Percentiles rank a stretch among this genome's conserved stretches.
phyloP scores from a whole-genome alignment of 1,284 basidiomycete genomes.

The Cerrena zonata region DNA sequence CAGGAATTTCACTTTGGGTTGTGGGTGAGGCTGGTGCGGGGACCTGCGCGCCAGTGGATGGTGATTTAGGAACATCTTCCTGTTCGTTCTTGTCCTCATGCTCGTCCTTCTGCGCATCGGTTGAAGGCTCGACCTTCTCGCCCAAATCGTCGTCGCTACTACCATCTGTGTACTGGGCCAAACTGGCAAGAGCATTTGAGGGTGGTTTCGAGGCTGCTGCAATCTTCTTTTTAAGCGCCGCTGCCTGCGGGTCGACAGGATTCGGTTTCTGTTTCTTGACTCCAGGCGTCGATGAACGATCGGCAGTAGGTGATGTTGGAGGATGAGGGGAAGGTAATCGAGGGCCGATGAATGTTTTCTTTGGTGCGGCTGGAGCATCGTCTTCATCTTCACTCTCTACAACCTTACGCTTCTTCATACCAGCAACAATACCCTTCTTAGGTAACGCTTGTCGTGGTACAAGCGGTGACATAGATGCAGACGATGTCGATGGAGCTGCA shows the following conservation, averaged over 20 bases:
- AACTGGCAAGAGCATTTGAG: slow-evolving; percentile 40
- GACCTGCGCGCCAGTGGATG: slow-evolving; percentile 20
- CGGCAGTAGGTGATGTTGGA: slow-evolving; percentile 7
- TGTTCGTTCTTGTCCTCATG: background rate
- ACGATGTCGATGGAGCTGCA: slow-evolving; percentile 40
- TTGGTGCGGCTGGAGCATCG: slow-evolving; percentile 39
- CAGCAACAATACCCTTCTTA: slow-evolving; percentile 40
- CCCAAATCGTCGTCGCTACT: slow-evolving; percentile 44
- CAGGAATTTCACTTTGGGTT: slow-evolving; percentile 17
- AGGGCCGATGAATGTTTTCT: slow-evolving; percentile 59
- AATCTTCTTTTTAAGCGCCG: slow-evolving; percentile 57
- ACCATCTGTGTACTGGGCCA: slow-evolving; percentile 49
- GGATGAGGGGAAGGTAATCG: slow-evolving; percentile 44
- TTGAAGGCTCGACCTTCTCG: slow-evolving; percentile 22
- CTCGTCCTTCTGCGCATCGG: background rate
- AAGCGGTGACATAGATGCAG: slow-evolving; percentile 6
- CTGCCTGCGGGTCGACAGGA: slow-evolving; percentile 53
- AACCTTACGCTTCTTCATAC: slow-evolving; percentile 60
- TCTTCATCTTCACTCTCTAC: slow-evolving; percentile 39
- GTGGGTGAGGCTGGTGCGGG: slow-evolving; percentile 22
- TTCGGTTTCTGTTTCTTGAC: slow-evolving; percentile 18
- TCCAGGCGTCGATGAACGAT: slow-evolving; percentile 6
- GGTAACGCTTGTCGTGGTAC: slow-evolving; percentile 15
- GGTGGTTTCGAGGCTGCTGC: slow-evolving; percentile 33
- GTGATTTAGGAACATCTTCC: background rate